Evolutionary conservation across 805 yeast genomes (phyloP).

Genomic region (Saccharomycopsis sp.): DNA sequence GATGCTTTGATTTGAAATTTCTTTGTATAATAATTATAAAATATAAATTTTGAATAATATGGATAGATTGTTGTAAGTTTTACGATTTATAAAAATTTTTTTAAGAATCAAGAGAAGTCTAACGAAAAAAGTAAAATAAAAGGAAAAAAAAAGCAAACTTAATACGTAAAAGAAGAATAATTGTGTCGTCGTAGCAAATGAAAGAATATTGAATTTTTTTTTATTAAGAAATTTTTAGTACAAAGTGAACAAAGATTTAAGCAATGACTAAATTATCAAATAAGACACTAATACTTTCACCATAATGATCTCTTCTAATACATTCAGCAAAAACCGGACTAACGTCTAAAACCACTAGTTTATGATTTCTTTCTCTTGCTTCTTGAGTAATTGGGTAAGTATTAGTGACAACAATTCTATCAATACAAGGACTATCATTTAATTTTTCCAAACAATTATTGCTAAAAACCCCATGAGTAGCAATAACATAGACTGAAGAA

Average conservation of each 20-base stretch:
- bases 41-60: no score
- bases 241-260: constrained; percentile 2
- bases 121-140: no score
- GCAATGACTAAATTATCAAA: constrained; percentile 72
- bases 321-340: constrained; percentile 96
- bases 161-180: no score
- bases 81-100: no score
- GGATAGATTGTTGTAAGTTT: no score
- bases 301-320: constrained; percentile 96
- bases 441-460: constrained; percentile 77
- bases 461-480: constrained; percentile 92
- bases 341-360: constrained; percentile 82
- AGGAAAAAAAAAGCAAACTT: no score
- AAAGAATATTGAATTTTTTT: background rate
- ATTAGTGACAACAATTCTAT: constrained; percentile 89
- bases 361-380: constrained; percentile 44
- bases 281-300: constrained; percentile 88
- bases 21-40: no score
- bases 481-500: constrained; percentile 75
- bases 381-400: constrained; percentile 81
- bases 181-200: background rate
- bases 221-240: background rate
- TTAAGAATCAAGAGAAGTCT: no score
- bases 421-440: constrained; percentile 71
- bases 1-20: no score